Base-by-base conservation (phyloP, 192 early-diverging fungal genomes). In the Backusella luteola region DNA sequence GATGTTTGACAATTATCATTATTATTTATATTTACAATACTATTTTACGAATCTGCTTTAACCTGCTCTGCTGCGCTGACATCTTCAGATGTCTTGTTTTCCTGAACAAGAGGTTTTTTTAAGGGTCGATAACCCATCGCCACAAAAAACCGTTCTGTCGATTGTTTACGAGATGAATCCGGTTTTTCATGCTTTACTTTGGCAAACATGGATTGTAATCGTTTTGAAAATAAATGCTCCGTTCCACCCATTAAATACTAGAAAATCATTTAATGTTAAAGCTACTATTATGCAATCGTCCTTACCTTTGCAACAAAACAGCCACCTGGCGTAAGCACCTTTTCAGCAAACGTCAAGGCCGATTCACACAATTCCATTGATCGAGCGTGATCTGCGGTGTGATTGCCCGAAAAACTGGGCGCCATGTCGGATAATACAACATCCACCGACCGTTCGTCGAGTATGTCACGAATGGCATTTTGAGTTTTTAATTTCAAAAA, bases 391-490 rank as follows among this genome's bases (percentile, higher is more conserved):
- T 96, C 94, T 4, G 88, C 85, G 4, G 87, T 83, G 53, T 90
- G 89, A 69, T 85, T 83, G 3, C 94, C 94, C 7, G 91, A 91
- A 69, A 94, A 94, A 63, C 90, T 85, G 67, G 93, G 95, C 19
- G 93, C 92, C 94, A 96, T 95, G 66, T 96, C 95, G 17, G 89
- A 90, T 32, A 89, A 53, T 6, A 92, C 69, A 14, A 86, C 72
- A 14, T 88, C 85, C 11, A 85, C 91, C 21, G 63, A 52, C 35
- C 81, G 76, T 4, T 67, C 69, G 8, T 59, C 82, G 19, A 91
- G 67, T 15, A 83, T 67, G 21, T 71, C 23, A 8, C 35, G 52
- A n/a, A 91, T 66, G 23, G 80, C 69, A 15, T 53, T 53, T 56
- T 84, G 87, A 7, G 86, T 80, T 3, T 68, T 53, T 0, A 77